phyloP scores from a whole-genome alignment of 2,329 filamentous ascomycete species.

The Ophioceras dolichostomum region DNA sequence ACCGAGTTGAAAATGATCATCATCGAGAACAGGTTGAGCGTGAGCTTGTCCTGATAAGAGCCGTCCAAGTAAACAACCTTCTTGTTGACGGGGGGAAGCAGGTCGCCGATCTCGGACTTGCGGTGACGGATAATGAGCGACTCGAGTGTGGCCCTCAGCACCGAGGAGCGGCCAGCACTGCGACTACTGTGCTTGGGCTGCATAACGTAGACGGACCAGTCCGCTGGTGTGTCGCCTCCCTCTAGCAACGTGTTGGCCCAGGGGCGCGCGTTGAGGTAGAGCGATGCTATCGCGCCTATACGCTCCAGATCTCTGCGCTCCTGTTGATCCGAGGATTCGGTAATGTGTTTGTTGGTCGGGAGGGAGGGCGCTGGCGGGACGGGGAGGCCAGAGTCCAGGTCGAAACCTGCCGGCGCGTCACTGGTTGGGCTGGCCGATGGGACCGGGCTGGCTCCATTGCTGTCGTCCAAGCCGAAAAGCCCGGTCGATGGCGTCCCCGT shows the following conservation, averaged over 20 bases:
- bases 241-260: slow-evolving; percentile 54
- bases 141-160: slow-evolving; percentile 59
- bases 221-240: slow-evolving; percentile 43
- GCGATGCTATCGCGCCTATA: slow-evolving; percentile 50
- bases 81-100: slow-evolving; percentile 61
- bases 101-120: slow-evolving; percentile 55
- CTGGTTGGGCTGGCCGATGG: neutral
- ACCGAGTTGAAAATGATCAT: slow-evolving; percentile 78
- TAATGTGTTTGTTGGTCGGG: slow-evolving; percentile 6
- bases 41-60: slow-evolving; percentile 73
- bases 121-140: slow-evolving; percentile 72
- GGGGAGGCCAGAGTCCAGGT: neutral
- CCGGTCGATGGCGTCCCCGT: slow-evolving; percentile 83
- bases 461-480: slow-evolving; percentile 57
- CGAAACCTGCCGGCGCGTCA: neutral
- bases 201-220: slow-evolving; percentile 65
- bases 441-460: slow-evolving; percentile 1
- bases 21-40: slow-evolving; percentile 74
- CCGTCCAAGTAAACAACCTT: slow-evolving; percentile 64
- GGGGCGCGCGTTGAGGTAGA: slow-evolving; percentile 65
- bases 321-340: slow-evolving; percentile 29
- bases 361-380: slow-evolving; percentile 5
- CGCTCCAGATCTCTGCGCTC: slow-evolving; percentile 55
- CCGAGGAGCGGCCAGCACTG: slow-evolving; percentile 44
- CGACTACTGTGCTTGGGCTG: slow-evolving; percentile 37